Base-by-base conservation (phyloP, 345 rosid genomes). In the Dipteronia sinensis region DNA sequence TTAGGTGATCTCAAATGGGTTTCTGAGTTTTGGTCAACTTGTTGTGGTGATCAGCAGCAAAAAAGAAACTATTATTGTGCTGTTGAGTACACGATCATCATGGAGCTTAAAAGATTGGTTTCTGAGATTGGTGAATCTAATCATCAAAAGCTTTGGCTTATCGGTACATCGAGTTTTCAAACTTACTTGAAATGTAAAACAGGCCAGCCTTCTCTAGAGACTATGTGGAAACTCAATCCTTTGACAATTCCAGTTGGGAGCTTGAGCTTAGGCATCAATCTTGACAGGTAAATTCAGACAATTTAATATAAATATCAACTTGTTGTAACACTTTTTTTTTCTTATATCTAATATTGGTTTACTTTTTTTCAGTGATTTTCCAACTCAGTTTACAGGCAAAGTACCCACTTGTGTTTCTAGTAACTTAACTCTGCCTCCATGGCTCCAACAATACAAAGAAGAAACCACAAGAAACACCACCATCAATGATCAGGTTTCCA, bases 1-100 rank as follows among this genome's bases (percentile, higher is more conserved):
- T 72, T 91, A 71, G 95, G 93, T 81, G 95, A 91, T 82, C 82
- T 91, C 58, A 84, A 85, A 61, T 89, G 88, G 83, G 79, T 88
- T 47, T 77, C 89, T 13, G 93, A 91, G 62, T 83, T 83, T 78
- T 89, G 93, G 95, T 81, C 91, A 6, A 79, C 51, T 42, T 87
- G 83, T 65, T 84, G 86, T 31, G 86, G 38, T 34, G 38, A 34
- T 4, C 38, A 34, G 38, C 38, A 88, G 76, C 89, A 86, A 53
- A 87, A 86, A 71, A 83, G 86, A 74, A 84, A 78, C 74, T 81
- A 79, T 47, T 86, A 83, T 69, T 70, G 84, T 65, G 59, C 87
- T 8, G 79, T 83, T 80, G 93, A 88, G 83, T 81, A 78, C 76
- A 76, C 16, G n/a, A 53, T 91, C 66, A 81, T 87, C 76, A 77